Percentiles rank a stretch among this genome's conserved stretches.
Evolutionary conservation across 768 basidiomycete genomes (phyloP).

Genomic region (Termitomyces sp.): DNA sequence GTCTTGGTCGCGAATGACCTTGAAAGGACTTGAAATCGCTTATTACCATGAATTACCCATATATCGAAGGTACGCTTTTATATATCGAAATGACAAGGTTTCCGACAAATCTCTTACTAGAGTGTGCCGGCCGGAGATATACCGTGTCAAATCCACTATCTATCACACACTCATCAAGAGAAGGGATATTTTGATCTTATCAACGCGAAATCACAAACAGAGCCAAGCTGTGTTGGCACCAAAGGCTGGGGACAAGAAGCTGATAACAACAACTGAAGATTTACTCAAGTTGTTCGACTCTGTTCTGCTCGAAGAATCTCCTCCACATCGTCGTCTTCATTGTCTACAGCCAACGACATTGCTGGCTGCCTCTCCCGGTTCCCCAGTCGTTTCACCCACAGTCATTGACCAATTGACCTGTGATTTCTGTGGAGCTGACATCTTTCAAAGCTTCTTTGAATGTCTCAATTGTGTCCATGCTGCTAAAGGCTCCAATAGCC

Average conservation of each 20-base stretch:
- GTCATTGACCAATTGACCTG: constrained; percentile 41
- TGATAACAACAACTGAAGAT: constrained; percentile 23
- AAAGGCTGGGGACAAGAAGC: not conserved
- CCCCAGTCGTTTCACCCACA: constrained; percentile 1
- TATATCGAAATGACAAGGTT: not conserved
- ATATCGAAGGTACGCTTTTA: constrained; percentile 59
- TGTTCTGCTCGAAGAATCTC: constrained; percentile 48
- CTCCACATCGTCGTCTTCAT: constrained; percentile 20
- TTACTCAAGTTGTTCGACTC: constrained; percentile 47
- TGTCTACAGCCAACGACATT: constrained; percentile 2
- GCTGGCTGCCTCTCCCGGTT: not conserved
- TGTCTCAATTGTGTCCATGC: constrained; percentile 44
- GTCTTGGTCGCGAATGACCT: constrained; percentile 84
- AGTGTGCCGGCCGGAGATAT: constrained; percentile 77
- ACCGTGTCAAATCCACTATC: constrained; percentile 67
- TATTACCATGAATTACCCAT: constrained; percentile 74
- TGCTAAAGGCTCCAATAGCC: not conserved
- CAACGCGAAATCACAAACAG: not conserved
- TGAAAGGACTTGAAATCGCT: constrained; percentile 54
- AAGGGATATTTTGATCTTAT: constrained; percentile 2
- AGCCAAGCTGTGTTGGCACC: not conserved
- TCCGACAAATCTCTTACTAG: constrained; percentile 30
- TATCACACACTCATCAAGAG: constrained; percentile 47
- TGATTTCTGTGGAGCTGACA: constrained; percentile 79
- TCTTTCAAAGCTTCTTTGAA: constrained; percentile 81